Evolutionary conservation across 1,139 yeast genomes (phyloP).

Genomic region (Debaryomycetaceae sp.): DNA sequence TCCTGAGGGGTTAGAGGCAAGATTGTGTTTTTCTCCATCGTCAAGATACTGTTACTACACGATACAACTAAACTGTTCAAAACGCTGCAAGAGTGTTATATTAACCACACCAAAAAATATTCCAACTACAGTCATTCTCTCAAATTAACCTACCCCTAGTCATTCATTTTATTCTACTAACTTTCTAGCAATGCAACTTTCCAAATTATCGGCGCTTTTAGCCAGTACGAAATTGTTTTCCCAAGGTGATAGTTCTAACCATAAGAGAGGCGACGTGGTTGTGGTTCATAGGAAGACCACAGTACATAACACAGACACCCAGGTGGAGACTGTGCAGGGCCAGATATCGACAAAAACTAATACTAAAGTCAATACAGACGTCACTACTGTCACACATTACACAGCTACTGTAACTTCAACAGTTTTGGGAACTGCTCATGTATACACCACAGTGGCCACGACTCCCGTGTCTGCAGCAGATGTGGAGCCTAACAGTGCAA

Average conservation of each 20-base stretch:
- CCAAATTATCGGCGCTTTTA: constrained; percentile 24
- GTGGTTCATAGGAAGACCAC: constrained; percentile 37
- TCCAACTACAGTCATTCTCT: constrained; percentile 17
- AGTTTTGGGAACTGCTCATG: constrained; percentile 37
- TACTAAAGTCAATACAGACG: constrained; percentile 26
- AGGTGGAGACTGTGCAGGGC: constrained; percentile 31
- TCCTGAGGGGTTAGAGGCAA: background rate
- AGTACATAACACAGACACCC: constrained; percentile 32
- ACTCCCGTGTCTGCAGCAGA: constrained; percentile 23
- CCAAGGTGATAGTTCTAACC: constrained; percentile 20
- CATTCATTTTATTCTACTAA: constrained; percentile 15
- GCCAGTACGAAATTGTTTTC: constrained; percentile 21
- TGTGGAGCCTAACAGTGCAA: constrained; percentile 10
- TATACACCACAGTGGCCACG: constrained; percentile 37
- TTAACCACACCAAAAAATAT: background rate
- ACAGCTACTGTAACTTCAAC: constrained; percentile 48
- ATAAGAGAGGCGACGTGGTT: constrained; percentile 28
- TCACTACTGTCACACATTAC: constrained; percentile 40
- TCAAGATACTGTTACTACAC: background rate
- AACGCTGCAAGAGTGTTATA: background rate
- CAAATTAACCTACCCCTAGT: constrained; percentile 16
- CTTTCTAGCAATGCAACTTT: constrained; percentile 29
- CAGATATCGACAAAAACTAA: constrained; percentile 29
- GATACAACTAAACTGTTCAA: background rate
- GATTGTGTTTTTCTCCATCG: background rate